Conservation (phyloP, 305 asterid genomes). For the Fraxinus greggii region DNA sequence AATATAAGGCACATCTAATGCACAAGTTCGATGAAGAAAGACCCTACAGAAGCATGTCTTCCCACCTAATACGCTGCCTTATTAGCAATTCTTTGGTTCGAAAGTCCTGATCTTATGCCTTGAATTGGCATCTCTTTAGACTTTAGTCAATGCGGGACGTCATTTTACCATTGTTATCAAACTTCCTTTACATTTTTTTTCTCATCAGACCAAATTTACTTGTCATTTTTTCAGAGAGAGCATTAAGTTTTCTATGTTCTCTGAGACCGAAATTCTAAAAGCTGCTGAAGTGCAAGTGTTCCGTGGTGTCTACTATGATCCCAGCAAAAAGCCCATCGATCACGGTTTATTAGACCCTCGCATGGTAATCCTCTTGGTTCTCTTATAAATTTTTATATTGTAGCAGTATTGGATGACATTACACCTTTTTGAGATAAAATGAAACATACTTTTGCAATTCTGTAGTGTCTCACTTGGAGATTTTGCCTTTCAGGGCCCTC, state of each 20-base stretch:
- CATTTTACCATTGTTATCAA: not conserved
- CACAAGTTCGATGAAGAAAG: not conserved
- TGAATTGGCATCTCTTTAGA: not conserved
- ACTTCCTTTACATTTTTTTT: not conserved
- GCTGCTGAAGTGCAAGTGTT: constrained; percentile 68
- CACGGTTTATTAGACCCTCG: constrained; percentile 76
- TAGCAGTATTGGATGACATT: not conserved
- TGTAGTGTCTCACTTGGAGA: constrained; percentile 1
- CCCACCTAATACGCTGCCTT: not conserved
- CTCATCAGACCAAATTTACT: constrained; percentile 8
- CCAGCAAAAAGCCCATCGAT: constrained; percentile 38
- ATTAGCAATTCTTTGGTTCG: not conserved
- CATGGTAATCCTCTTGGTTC: constrained; percentile 50
- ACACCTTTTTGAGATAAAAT: not conserved
- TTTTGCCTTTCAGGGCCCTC: constrained; percentile 71
- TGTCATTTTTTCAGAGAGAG: constrained; percentile 57
- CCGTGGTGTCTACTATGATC: constrained; percentile 58
- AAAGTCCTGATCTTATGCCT: not conserved
- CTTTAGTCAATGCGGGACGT: not conserved
- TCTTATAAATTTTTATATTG: constrained; percentile 8
- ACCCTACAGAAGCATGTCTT: not conserved
- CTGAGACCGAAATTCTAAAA: constrained; percentile 63
- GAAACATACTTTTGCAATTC: not conserved
- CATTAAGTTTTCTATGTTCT: constrained; percentile 62
- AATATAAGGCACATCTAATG: not conserved